Base-by-base conservation (phyloP, 2,329 filamentous ascomycete genomes). In the Apiospora koreana region DNA sequence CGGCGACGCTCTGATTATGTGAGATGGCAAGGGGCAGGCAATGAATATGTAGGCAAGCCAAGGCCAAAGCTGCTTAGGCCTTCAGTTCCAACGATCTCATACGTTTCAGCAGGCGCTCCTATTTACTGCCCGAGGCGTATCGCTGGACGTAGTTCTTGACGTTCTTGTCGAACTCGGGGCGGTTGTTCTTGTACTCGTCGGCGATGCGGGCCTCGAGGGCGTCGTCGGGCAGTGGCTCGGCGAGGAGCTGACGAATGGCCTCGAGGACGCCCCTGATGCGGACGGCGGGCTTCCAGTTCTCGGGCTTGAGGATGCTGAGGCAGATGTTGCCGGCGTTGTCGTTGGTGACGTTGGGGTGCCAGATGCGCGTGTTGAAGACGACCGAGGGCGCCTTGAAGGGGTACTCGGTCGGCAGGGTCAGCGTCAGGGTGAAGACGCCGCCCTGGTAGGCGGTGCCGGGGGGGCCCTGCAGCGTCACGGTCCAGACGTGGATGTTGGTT, bases 311-410 rank as follows among this genome's bases (percentile, higher is more conserved):
- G 81, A 95, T 88, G 71, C 89, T 91, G 62, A 98, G 86, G 83
- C 95, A 98, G 89, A 98, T 93, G 82, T 88, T 92, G 72, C 95
- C 95, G 75, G 90, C 89, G 78, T 89, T 88, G 81, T 97, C 94
- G 86, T 97, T 96, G 78, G 92, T 94, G 71, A 98, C 89, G 83
- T 98, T 98, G 62, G 95, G 94, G 84, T 98, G 95, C 88, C 97
- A 98, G 86, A 97, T 93, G 83, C 95, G 95, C 68, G 94, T 97
- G 74, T 86, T 84, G 87, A 97, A 97, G 78, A 87, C 90, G 75
- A 97, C 87, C 71, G 87, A 85, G 21, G 94, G 94, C 28, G 94
- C 90, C 83, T 96, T 96, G 90, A 97, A 97, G 45, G 94, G 94
- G 85, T 97, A 97, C 77, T 94, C 92, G 75, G 85, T 83, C 18